Percentiles rank a stretch among this genome's conserved stretches.
phyloP scores from a whole-genome alignment of 345 rosid genomes.

The Ricinus communis region DNA sequence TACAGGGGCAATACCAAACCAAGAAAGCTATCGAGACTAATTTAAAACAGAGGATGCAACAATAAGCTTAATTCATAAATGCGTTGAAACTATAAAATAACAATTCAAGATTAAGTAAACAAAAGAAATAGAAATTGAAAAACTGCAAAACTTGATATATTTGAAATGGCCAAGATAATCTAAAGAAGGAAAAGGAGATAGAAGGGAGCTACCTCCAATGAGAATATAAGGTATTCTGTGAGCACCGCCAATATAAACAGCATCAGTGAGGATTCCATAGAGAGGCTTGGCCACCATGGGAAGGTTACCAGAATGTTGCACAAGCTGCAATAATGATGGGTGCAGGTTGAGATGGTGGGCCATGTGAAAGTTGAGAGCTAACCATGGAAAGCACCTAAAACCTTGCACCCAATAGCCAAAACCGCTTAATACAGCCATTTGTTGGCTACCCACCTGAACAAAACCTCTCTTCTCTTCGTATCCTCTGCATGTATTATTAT shows the following conservation, averaged over 20 bases:
- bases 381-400: slow-evolving; percentile 90
- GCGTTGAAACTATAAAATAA: not conserved
- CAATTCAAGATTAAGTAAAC: not conserved
- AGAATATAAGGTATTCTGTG: slow-evolving; percentile 81
- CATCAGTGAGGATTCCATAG: slow-evolving; percentile 81
- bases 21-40: not conserved
- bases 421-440: slow-evolving; percentile 68
- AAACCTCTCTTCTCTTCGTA: slow-evolving; percentile 31
- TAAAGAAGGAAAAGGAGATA: not conserved
- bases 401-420: slow-evolving; percentile 92
- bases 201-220: slow-evolving; percentile 62
- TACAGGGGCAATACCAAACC: not conserved
- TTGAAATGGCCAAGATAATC: not conserved
- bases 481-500: slow-evolving; percentile 20
- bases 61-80: no score
- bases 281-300: slow-evolving; percentile 95
- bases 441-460: slow-evolving; percentile 45
- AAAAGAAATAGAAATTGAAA: not conserved
- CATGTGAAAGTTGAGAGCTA: slow-evolving; percentile 87
- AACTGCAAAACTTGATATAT: not conserved
- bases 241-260: slow-evolving; percentile 60
- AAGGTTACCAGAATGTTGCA: slow-evolving; percentile 71
- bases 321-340: slow-evolving; percentile 81
- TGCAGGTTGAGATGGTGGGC: slow-evolving; percentile 61
- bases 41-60: not conserved